Evolutionary conservation across 2,329 filamentous ascomycete species (phyloP), one percentile per base, ranked within the genome.

Genomic region (Colletotrichum nymphaeae): DNA sequence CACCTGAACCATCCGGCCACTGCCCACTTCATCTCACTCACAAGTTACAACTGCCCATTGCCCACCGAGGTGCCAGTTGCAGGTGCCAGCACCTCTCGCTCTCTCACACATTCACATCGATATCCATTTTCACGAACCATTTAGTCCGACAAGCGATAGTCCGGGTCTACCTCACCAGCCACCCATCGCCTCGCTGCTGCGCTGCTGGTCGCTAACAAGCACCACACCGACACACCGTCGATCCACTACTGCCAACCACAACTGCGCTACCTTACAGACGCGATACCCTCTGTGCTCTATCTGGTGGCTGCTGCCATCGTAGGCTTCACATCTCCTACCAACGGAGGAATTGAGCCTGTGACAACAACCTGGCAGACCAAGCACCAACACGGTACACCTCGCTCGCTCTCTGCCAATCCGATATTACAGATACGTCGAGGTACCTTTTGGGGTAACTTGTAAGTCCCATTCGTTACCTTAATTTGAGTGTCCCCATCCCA

Each of bases 231-330:
- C 42, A 24, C 60, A 67, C 63, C 52, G 63, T 64, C 28, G 19
- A 55, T 35, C 28, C 46, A 49, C 64, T 57, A 68, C 69, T 49
- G 64, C 26, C 69, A 35, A 42, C 69, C 62, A 72, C 64, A 63
- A 67, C 64, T 35, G 57, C 64, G 19, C 52, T 68, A n/a, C n/a
- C n/a, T n/a, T n/a, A 63, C 57, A 35, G 49, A 35, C 57, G 26
- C 57, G 57, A 49, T 57, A 53, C 56, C 60, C 35, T 63, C 28
- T 26, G 57, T 68, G 49, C 69, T 42, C 57, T 57, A 35, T 12
- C 67, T 26, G 37, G 64, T 63, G 58, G 65, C 66, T 69, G 37
- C 53, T 55, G 52, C 53, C 69, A 59, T 72, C 65, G 49, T 57
- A 52, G 69, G 32, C 56, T 59, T 67, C 49, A 52, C 63, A 32